Conservation (phyloP, 371 early-diverging fungal genomes). For the Mucor mucedo region DNA sequence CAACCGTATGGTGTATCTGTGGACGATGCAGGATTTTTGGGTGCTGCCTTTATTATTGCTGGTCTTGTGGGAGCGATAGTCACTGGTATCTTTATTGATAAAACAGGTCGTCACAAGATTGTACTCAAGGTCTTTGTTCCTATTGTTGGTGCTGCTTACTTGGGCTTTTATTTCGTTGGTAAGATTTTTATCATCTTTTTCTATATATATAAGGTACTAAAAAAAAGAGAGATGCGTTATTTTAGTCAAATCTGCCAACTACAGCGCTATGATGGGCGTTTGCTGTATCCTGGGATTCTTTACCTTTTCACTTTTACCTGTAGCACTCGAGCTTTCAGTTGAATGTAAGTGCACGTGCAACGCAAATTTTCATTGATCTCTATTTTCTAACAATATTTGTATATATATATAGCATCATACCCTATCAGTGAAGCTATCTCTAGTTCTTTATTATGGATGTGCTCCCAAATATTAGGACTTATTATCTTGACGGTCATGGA, state of each 20-base stretch:
- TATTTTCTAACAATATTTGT: not conserved
- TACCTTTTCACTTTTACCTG: conserved; percentile 47
- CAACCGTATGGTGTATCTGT: conserved; percentile 63
- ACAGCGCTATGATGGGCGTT: conserved; percentile 30
- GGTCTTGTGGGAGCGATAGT: conserved; percentile 58
- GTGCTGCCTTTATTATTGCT: conserved; percentile 61
- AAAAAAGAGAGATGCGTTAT: not conserved
- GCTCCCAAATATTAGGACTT: conserved; percentile 45
- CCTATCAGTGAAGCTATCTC: conserved; percentile 52
- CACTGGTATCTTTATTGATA: conserved; percentile 50
- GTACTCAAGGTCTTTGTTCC: conserved; percentile 53
- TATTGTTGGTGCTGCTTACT: conserved; percentile 51
- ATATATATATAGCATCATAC: conserved; percentile 35
- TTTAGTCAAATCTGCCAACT: conserved; percentile 38
- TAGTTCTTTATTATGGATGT: conserved; percentile 48
- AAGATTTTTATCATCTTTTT: conserved; percentile 12
- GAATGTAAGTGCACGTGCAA: conserved; percentile 39
- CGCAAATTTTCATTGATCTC: no score
- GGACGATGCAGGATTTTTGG: conserved; percentile 64
- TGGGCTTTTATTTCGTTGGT: conserved; percentile 59
- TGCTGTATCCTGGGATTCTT: conserved; percentile 46
- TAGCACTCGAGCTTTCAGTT: conserved; percentile 49
- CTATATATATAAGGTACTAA: not conserved
- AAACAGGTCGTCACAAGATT: conserved; percentile 50
- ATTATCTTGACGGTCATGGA: conserved; percentile 42